A percentile compares a stretch with the other conserved stretches of the same genome.
phyloP scores from a whole-genome alignment of 2,329 filamentous ascomycete genomes.

The Aspergillus nomiae region DNA sequence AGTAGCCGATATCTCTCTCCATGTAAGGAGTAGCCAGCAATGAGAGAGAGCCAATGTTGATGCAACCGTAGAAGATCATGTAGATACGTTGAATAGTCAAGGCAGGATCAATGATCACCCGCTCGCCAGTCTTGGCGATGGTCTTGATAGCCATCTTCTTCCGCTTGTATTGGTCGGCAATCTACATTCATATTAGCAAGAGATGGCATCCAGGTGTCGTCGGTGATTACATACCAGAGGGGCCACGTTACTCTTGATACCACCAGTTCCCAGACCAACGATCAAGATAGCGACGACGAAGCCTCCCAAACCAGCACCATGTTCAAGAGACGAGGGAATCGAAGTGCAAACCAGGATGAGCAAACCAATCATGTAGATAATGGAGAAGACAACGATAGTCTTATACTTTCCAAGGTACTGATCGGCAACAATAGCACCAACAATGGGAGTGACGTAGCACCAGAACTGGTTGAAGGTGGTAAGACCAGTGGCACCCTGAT shows the following conservation, averaged over 20 bases:
- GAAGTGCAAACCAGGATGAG: constrained; percentile 59
- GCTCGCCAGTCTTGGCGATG: constrained; percentile 47
- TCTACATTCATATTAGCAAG: constrained; percentile 33
- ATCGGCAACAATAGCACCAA: constrained; percentile 62
- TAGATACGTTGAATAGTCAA: constrained; percentile 70
- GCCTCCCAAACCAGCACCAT: constrained; percentile 56
- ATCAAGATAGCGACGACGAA: constrained; percentile 60
- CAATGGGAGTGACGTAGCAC: constrained; percentile 60
- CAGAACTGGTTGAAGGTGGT: constrained; percentile 59
- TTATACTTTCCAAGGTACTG: constrained; percentile 64
- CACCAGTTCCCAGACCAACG: constrained; percentile 68
- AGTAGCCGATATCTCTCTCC: constrained; percentile 68
- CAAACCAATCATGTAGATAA: constrained; percentile 61
- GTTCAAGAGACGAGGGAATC: constrained; percentile 53
- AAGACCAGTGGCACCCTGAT: constrained; percentile 51
- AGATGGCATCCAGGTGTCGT: not conserved
- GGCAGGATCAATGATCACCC: constrained; percentile 66
- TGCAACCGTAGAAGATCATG: constrained; percentile 74
- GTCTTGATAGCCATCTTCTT: constrained; percentile 55
- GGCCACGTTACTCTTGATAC: constrained; percentile 68
- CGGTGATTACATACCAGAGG: constrained; percentile 39
- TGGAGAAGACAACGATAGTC: constrained; percentile 58
- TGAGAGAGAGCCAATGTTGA: constrained; percentile 72
- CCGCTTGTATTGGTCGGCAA: constrained; percentile 66
- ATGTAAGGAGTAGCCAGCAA: constrained; percentile 68